These are phyloP conservation scores for Sporothrix brunneoviolacea DNA, from an alignment of 2,329 filamentous ascomycete species.

Conservation along the genomic window DNA sequence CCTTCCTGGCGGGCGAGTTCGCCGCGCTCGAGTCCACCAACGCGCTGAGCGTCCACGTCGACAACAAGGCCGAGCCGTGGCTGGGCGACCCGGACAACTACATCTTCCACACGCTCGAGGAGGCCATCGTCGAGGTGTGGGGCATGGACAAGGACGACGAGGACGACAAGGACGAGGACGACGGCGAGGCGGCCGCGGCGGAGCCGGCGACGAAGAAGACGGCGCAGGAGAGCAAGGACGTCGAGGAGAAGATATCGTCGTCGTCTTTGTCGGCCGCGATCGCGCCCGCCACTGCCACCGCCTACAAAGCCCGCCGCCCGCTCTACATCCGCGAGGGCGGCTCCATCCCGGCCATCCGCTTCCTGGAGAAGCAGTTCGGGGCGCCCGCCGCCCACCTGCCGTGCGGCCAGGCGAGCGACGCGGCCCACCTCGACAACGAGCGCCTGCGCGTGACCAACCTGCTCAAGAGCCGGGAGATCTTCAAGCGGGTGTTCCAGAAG, in stretches of 20 bases:
- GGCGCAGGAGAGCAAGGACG: neutral
- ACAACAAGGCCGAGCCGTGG: slow-evolving; percentile 94
- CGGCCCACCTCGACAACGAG: slow-evolving; percentile 92
- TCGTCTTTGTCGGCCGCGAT: too few relatives aligned
- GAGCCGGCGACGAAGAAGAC: slow-evolving; percentile 2
- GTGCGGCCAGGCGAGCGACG: slow-evolving; percentile 89
- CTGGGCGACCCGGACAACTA: slow-evolving; percentile 85
- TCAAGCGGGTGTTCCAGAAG: slow-evolving; percentile 73
- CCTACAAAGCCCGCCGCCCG: slow-evolving; percentile 48
- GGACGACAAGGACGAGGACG: neutral
- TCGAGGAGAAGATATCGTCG: neutral
- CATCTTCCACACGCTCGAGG: slow-evolving; percentile 82
- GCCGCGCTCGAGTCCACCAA: slow-evolving; percentile 72
- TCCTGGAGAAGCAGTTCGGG: slow-evolving; percentile 87
- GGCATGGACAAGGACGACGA: slow-evolving; percentile 40
- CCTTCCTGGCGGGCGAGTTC: slow-evolving; percentile 67
- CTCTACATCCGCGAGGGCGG: slow-evolving; percentile 94
- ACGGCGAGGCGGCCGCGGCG: neutral
- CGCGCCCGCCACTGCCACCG: slow-evolving; percentile 17
- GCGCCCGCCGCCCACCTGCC: slow-evolving; percentile 89
- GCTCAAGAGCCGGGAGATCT: slow-evolving; percentile 86
- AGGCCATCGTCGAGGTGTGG: slow-evolving; percentile 82
- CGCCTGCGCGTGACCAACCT: slow-evolving; percentile 81
- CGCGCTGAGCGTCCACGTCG: slow-evolving; percentile 70
- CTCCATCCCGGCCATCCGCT: slow-evolving; percentile 88